Base-by-base conservation (phyloP, 352 stramenopile species). In the Phytophthora palmivora region DNA sequence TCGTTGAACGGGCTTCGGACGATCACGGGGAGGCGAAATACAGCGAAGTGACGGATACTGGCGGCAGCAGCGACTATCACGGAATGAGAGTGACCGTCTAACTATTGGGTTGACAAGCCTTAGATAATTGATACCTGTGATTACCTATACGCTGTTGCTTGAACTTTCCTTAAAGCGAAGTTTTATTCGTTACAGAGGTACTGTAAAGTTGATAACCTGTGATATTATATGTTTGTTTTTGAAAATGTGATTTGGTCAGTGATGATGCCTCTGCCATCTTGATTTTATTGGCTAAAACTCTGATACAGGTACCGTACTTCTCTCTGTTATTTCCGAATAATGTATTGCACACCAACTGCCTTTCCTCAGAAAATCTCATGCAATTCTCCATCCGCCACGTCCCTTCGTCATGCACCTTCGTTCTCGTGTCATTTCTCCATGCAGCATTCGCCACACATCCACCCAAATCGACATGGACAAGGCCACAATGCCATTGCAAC, bases 71-170 rank as follows among this genome's bases (percentile, higher is more conserved):
- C 34, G 42, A 55, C 9, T 22, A 30, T 49, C 14, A 19, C 28
- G 38, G 47, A 65, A 68, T 72, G 63, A 67, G 49, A 56, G 36
- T 47, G 52, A 43, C 37, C 18, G 18, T 21, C 18, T 59, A 22
- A 58, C 37, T 21, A 56, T 39, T n/a, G 38, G 53, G 28, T 15
- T 51, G 28, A 51, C 37, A 21, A 11, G 10, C 30, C 41, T 45
- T 10, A 37, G 28, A 36, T 36, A 24, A 49, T 15, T 34, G 30
- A 34, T 34, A 34, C 30, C 30, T 9, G 30, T 34, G 7, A 12
- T 34, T 34, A 34, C 26, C 8, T 9, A 34, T 11, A 34, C 30
- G 30, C 11, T 4, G 30, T 6, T 28, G 24, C 6, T 28, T 6
- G 6, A 28, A 28, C 24, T 6, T 6, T 28, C 6, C 24, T 28